Evolutionary conservation across 2,329 filamentous ascomycete genomes (phyloP).

Genomic region (Fragosphaeria purpurea): DNA sequence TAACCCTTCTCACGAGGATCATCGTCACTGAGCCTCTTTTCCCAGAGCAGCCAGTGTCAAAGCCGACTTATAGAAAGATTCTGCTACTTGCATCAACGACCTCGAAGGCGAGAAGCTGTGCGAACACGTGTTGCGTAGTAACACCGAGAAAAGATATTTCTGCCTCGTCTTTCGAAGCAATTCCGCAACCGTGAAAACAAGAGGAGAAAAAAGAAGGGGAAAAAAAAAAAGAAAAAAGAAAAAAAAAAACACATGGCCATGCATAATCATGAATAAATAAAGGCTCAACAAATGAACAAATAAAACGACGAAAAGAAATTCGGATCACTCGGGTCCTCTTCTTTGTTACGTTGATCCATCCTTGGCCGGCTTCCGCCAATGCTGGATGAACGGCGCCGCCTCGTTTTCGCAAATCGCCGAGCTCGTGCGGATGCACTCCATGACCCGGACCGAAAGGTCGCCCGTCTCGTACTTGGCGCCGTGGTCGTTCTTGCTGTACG

Average conservation of each 20-base stretch:
- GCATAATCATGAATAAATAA: not conserved
- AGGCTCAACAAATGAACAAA: not conserved
- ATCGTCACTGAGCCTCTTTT: no score
- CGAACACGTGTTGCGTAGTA: no score
- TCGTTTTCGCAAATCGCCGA: conserved; percentile 61
- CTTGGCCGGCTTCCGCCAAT: conserved; percentile 30
- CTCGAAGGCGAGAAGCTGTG: no score
- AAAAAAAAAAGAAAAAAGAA: not conserved
- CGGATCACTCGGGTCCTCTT: no score
- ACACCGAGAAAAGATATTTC: no score
- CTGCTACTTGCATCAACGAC: no score
- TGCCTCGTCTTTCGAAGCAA: no score
- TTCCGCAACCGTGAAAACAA: not conserved
- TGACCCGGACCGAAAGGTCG: conserved; percentile 73
- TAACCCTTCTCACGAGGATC: no score
- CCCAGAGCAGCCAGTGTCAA: no score
- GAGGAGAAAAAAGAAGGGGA: not conserved
- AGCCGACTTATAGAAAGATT: no score
- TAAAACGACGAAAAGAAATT: not conserved
- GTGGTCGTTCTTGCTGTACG: conserved; percentile 51
- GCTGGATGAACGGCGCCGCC: conserved; percentile 43
- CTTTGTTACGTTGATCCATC: not conserved
- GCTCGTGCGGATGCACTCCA: conserved; percentile 53
- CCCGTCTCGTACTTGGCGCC: conserved; percentile 68
- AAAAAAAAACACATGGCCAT: not conserved